Evolutionary conservation across 768 basidiomycete genomes (phyloP).

Genomic region (Russula olivacea): DNA sequence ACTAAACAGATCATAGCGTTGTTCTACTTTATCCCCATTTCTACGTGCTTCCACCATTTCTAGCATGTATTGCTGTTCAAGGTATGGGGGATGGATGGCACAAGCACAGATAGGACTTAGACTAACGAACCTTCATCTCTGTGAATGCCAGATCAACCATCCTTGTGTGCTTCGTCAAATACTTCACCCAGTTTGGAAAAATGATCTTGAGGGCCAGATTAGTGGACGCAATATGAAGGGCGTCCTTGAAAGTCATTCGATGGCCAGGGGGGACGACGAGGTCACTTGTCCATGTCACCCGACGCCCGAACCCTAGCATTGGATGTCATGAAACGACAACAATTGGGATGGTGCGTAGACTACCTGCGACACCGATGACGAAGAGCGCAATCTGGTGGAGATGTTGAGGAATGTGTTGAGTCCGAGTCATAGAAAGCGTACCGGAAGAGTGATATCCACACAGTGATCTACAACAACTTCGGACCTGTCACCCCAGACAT

Average conservation of each 20-base stretch:
- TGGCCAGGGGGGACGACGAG: constrained; percentile 40
- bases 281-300: constrained; percentile 45
- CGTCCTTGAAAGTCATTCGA: constrained; percentile 43
- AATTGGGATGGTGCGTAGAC: neutral
- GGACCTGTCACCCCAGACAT: constrained; percentile 42
- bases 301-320: constrained; percentile 41
- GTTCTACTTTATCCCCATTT: constrained; percentile 21
- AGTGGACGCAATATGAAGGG: constrained; percentile 41
- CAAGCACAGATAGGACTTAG: neutral
- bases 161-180: constrained; percentile 34
- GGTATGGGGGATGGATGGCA: neutral
- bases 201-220: constrained; percentile 36
- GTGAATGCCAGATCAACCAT: constrained; percentile 36
- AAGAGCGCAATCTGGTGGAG: constrained; percentile 45
- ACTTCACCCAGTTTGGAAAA: constrained; percentile 38
- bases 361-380: constrained; percentile 47
- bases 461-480: constrained; percentile 41
- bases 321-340: neutral
- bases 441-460: constrained; percentile 51
- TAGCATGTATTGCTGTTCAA: constrained; percentile 26
- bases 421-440: constrained; percentile 26
- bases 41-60: constrained; percentile 28
- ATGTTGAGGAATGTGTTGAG: neutral
- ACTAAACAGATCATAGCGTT: constrained; percentile 30
- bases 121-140: constrained; percentile 38